Evolutionary conservation across 495 filamentous ascomycete genomes (phyloP).

Genomic region (Penicillium desertorum): DNA sequence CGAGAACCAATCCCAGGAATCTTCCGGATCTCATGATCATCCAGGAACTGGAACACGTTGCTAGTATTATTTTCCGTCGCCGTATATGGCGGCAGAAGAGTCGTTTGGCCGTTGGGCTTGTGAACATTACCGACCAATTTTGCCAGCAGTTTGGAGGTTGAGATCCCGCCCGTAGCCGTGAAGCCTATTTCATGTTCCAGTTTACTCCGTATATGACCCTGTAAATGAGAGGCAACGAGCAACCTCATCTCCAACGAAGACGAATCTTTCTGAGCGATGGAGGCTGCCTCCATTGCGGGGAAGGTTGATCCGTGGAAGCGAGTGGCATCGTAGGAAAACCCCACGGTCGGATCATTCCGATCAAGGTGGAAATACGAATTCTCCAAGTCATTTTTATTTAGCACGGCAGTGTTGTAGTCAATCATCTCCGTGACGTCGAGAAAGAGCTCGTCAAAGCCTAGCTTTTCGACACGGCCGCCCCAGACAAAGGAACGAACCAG

Average conservation of each 20-base stretch:
- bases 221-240: constrained; percentile 71
- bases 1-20: constrained; percentile 86
- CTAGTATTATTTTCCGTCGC: constrained; percentile 25
- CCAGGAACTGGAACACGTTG: constrained; percentile 69
- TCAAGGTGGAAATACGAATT: constrained; percentile 82
- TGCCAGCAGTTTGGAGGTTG: constrained; percentile 78
- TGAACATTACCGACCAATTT: constrained; percentile 83
- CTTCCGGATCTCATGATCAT: constrained; percentile 72
- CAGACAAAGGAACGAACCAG: constrained; percentile 69
- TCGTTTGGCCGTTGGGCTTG: constrained; percentile 85
- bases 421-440: constrained; percentile 84
- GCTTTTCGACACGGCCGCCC: constrained; percentile 70
- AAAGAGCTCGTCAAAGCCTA: constrained; percentile 86
- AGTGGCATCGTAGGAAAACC: constrained; percentile 76
- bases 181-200: constrained; percentile 80
- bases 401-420: constrained; percentile 67
- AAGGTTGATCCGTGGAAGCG: constrained; percentile 57
- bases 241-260: constrained; percentile 52
- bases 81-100: constrained; percentile 65
- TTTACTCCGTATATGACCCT: constrained; percentile 63
- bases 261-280: background rate
- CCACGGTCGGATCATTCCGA: constrained; percentile 68
- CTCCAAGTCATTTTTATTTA: constrained; percentile 63
- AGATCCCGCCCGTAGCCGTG: constrained; percentile 82
- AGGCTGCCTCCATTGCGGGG: constrained; percentile 32